Conservation (phyloP, 306 rosid species). For the Carpinus viminea region DNA sequence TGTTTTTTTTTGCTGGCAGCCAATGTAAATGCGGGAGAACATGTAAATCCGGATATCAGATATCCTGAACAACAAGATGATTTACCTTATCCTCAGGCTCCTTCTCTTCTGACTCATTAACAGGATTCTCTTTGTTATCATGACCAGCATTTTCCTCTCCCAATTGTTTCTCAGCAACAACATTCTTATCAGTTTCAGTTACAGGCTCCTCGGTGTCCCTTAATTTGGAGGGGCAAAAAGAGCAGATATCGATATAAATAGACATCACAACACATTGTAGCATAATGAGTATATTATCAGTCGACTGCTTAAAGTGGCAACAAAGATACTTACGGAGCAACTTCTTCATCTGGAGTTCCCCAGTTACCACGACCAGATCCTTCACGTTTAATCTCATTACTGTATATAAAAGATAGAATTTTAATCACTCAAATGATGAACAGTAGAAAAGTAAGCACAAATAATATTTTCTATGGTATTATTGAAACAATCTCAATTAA, state of each 20-base stretch:
- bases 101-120: constrained; percentile 65
- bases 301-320: not conserved
- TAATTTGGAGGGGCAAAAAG: not conserved
- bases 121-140: constrained; percentile 71
- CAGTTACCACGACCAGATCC: constrained; percentile 70
- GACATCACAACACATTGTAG: not conserved
- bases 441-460: not conserved
- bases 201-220: constrained; percentile 68
- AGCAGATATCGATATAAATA: not conserved
- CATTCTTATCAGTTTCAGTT: constrained; percentile 63
- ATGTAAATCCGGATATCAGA: not conserved
- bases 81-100: constrained; percentile 89
- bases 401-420: constrained; percentile 2
- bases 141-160: constrained; percentile 55
- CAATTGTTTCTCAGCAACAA: constrained; percentile 62
- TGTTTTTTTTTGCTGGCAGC: not conserved
- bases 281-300: not conserved
- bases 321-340: constrained; percentile 47
- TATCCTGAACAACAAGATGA: not conserved
- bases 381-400: constrained; percentile 60
- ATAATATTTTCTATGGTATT: not conserved
- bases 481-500: not conserved
- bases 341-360: constrained; percentile 55
- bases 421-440: not conserved
- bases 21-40: not conserved